Evolutionary conservation across 805 yeast genomes (phyloP), one percentile per base, ranked within the genome.

Genomic region (Metschnikowia drakensbergensis): DNA sequence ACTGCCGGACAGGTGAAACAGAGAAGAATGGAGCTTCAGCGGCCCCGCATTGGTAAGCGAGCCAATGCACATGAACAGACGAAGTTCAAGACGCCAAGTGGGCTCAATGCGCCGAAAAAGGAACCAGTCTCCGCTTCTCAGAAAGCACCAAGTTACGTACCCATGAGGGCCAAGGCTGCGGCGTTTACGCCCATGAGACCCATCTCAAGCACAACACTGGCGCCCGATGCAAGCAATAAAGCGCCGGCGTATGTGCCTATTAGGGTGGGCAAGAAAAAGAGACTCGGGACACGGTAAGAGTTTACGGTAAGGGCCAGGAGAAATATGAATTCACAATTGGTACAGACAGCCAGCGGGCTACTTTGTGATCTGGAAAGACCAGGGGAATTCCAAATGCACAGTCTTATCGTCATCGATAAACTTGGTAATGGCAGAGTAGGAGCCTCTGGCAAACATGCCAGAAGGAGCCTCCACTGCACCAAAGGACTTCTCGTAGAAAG

Each of bases 391-490:
- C 64, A 88, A 74, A 65, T 89, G 95, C 45, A 76, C 77, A 23
- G 73, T 77, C 58, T 84, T 82, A 65, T 91, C 97, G 66, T 90
- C 97, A 60, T 91, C 97, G 39, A 87, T 75, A 60, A 90, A 89
- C 66, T 85, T 87, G 11, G 95, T 83, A 32, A 79, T 75, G 5
- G 96, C 96, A 38, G 83, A 79, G 70, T 88, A 91, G 42, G 80
- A 76, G 35, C 97, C 97, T 67, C 97, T 81, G 3, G 94, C 96
- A 54, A 91, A 67, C 65, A 91, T 66, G 1, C 97, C 97, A 40
- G 88, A 77, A 33, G 97, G 97, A 5, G 97, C 97, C 66, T 89
- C 96, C 51, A 86, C 90, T 45, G 70, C 76, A 36, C 66, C 60
- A 61, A 59, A 78, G 65, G 48, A 75, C 76, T 68, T 68, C 55